Base-by-base conservation (phyloP, 441 rosid genomes). In the Melastoma candidum region DNA sequence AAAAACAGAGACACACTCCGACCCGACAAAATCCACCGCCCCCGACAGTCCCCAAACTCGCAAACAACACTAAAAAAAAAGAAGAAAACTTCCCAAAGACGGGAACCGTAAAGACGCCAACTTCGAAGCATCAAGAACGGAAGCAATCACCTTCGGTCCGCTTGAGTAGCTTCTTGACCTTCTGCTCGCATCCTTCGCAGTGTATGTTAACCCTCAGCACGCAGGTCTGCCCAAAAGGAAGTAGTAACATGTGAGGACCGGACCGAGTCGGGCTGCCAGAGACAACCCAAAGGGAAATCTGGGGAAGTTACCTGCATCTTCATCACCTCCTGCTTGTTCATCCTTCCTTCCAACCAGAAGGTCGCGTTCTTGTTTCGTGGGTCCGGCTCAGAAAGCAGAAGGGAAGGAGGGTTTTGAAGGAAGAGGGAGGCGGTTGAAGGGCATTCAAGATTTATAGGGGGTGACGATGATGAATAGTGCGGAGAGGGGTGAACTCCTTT, bases 151-250 rank as follows among this genome's bases (percentile, higher is more conserved):
- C 98, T 55, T 93, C 97, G 26, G 80, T 75, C 65, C 83, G 82
- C 72, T 73, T 88, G 47, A 93, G 63, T 12, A 78, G 75, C 59
- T 82, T 88, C 87, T 62, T 80, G 12, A 93, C 85, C 75, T 85
- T 93, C 57, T 72, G 74, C 68, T 80, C 78, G 49, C 98, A 93
- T 1, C 97, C 98, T 63, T 88, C 98, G 63, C 98, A 93, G 77
- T 85, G 83, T 51, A 93, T 86, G 58, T 84, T 86, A 52, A 93
- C 95, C 68, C 75, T 84, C 54, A 93, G 88, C 71, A 88, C 88
- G 77, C 81, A 86, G 25, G 87, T 74, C 98, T 93, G 90, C 70
- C 22, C 29, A 54, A 49, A 26, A 67, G 24, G 44, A 48, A 65
- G 55, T 17, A 17, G 22, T 17, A 17, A 17, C 22, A 17, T 17